phyloP scores from a whole-genome alignment of 140 eudicot genomes.

The Bidens hawaiensis region DNA sequence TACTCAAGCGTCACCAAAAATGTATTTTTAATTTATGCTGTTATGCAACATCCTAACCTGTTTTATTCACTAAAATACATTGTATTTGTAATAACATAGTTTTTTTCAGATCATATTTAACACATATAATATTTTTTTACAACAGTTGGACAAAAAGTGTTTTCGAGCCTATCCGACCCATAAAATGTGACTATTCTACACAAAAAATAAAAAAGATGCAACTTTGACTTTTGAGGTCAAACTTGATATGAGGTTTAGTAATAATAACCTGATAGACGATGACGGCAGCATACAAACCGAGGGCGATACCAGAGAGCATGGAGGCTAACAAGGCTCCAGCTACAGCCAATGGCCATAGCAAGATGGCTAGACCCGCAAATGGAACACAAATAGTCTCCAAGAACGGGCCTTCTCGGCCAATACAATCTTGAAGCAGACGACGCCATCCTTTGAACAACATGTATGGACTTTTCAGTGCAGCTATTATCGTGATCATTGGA shows the following conservation, averaged over 20 bases:
- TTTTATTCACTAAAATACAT: neutral
- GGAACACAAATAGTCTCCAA: conserved; percentile 93
- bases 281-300: conserved; percentile 84
- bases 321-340: conserved; percentile 77
- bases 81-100: neutral
- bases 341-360: conserved; percentile 96
- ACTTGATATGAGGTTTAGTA: neutral
- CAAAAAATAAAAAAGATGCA: neutral
- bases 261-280: conserved; percentile 65
- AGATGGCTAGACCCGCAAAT: conserved; percentile 87
- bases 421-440: conserved; percentile 78
- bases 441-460: conserved; percentile 93
- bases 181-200: neutral
- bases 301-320: conserved; percentile 54
- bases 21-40: too few species aligned
- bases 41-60: too few species aligned
- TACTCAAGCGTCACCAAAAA: neutral
- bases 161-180: too few species aligned
- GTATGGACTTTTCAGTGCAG: conserved; percentile 67
- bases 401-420: conserved; percentile 95
- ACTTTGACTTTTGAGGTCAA: conserved; percentile 14
- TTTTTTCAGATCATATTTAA: neutral
- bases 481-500: conserved; percentile 61
- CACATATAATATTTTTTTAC: neutral
- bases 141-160: neutral